Conservation (phyloP, 352 stramenopile species). For the Peronosclerospora sorghi region DNA sequence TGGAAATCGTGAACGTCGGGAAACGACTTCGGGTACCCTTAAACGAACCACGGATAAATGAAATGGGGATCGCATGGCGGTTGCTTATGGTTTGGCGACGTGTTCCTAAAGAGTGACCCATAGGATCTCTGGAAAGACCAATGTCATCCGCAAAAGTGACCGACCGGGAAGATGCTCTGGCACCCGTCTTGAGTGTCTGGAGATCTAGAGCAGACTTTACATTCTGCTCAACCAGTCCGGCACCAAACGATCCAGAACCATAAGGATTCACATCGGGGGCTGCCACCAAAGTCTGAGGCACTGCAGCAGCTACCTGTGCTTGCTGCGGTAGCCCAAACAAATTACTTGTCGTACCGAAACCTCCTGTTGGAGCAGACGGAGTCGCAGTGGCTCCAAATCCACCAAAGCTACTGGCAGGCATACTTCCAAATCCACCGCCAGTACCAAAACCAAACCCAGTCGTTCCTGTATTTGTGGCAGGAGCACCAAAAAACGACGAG, state of each 20-base stretch:
- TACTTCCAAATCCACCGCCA: conserved; percentile 26
- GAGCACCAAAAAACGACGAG: conserved; percentile 31
- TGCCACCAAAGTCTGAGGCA: conserved; percentile 42
- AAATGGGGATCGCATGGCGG: conserved; percentile 49
- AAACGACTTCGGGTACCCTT: conserved; percentile 62
- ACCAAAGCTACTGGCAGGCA: conserved; percentile 29
- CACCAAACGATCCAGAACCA: conserved; percentile 38
- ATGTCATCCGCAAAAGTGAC: conserved; percentile 58
- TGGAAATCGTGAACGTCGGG: conserved; percentile 34
- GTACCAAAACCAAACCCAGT: conserved; percentile 31
- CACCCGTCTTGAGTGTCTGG: conserved; percentile 44
- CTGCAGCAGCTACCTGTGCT: conserved; percentile 12
- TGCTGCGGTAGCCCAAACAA: conserved; percentile 29
- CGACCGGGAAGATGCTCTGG: conserved; percentile 35
- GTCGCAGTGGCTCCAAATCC: conserved; percentile 27
- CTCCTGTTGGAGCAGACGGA: conserved; percentile 18
- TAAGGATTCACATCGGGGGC: conserved; percentile 50
- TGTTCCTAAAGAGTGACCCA: conserved; percentile 43
- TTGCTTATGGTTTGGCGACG: conserved; percentile 42
- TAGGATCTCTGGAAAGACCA: conserved; percentile 49
- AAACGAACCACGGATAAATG: conserved; percentile 64
- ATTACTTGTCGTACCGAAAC: conserved; percentile 21
- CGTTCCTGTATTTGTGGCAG: conserved; percentile 18
- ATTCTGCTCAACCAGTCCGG: conserved; percentile 48
- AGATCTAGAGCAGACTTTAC: conserved; percentile 50